phyloP scores from a whole-genome alignment of 768 basidiomycete genomes.

The Cystobasidium tubakii region DNA sequence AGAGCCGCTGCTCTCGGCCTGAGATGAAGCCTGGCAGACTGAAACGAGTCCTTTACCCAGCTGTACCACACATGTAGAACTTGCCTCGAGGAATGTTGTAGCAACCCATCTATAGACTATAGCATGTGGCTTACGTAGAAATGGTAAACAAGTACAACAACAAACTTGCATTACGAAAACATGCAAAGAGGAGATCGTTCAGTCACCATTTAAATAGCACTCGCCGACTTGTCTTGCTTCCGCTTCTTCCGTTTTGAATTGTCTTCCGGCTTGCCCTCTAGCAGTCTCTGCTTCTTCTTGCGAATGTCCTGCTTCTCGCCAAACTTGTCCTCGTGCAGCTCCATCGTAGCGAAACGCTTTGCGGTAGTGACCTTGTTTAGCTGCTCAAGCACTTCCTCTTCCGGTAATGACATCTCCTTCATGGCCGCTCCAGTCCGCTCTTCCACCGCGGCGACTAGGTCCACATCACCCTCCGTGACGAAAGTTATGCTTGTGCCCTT shows the following conservation, averaged over 20 bases:
- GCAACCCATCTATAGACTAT: no score
- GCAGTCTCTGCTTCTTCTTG: slow-evolving; percentile 46
- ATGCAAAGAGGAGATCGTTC: background rate
- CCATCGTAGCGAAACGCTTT: slow-evolving; percentile 71
- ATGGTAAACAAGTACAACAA: slow-evolving; percentile 16
- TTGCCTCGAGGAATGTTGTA: background rate
- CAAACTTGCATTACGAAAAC: background rate
- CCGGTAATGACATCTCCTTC: slow-evolving; percentile 67
- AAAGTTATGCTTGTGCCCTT: slow-evolving; percentile 88
- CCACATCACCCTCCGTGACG: slow-evolving; percentile 87
- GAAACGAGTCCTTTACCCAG: background rate
- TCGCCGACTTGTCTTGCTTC: background rate
- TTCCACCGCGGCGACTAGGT: slow-evolving; percentile 74
- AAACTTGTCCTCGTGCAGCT: slow-evolving; percentile 81
- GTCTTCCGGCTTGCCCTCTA: slow-evolving; percentile 14
- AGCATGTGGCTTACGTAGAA: background rate
- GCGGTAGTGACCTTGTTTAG: slow-evolving; percentile 86
- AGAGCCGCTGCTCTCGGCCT: slow-evolving; percentile 29
- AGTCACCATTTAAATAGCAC: background rate
- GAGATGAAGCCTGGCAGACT: background rate
- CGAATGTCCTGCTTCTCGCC: slow-evolving; percentile 81
- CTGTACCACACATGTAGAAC: background rate
- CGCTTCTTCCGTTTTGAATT: slow-evolving; percentile 9
- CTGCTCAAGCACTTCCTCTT: slow-evolving; percentile 72
- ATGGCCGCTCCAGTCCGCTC: slow-evolving; percentile 70